Conservation (phyloP, 352 stramenopile species). For the Thraustotheca clavata region DNA sequence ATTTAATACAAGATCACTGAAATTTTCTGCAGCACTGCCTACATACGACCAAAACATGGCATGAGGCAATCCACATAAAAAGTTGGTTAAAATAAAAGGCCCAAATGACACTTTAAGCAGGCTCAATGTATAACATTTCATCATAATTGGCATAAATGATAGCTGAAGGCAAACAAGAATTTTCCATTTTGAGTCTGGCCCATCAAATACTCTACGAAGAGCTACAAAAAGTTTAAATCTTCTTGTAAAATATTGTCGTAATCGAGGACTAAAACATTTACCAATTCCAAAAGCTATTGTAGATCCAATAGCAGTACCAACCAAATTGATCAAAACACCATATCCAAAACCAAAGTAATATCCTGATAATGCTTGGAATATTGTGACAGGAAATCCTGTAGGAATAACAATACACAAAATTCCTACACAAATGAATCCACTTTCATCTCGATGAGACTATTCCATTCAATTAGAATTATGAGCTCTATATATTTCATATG, state of each 20-base stretch:
- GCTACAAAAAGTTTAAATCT: slow-evolving; percentile 1
- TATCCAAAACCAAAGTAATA: slow-evolving; percentile 6
- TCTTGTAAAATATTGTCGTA: not conserved
- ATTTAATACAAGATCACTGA: not conserved
- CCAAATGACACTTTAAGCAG: not conserved
- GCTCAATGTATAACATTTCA: slow-evolving; percentile 17
- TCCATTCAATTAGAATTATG: not conserved
- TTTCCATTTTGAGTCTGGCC: not conserved
- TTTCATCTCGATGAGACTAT: not conserved
- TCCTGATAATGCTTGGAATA: slow-evolving; percentile 4
- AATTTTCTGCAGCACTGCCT: not conserved
- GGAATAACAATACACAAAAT: not conserved
- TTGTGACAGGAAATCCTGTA: not conserved
- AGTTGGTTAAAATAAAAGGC: slow-evolving; percentile 3
- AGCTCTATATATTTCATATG: not conserved
- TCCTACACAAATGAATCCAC: not conserved
- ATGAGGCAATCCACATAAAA: slow-evolving; percentile 7
- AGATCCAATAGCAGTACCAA: not conserved
- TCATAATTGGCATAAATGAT: not conserved
- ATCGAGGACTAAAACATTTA: not conserved
- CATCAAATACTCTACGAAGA: not conserved
- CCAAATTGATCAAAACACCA: not conserved
- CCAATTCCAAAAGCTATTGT: not conserved
- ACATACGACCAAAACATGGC: slow-evolving; percentile 15
- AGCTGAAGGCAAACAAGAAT: slow-evolving; percentile 8